Base-by-base conservation (phyloP, 352 stramenopile genomes). In the Pythium brachiatum region DNA sequence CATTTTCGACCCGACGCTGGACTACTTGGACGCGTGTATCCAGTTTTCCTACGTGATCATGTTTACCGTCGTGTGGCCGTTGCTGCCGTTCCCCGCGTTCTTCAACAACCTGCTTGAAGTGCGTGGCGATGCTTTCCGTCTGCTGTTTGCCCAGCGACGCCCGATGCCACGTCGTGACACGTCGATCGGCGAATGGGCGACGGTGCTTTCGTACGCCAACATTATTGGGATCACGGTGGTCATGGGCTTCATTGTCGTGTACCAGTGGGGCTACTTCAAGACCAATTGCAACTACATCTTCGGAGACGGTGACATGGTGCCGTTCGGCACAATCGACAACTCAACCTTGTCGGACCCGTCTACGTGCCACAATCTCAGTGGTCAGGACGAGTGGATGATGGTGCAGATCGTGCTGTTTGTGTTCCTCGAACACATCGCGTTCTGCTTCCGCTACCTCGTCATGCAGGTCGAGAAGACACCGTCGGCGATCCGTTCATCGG, bases 41-140 rank as follows among this genome's bases (percentile, higher is more conserved):
- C 88, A 96, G 70, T 93, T 96, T 55, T 94, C 86, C 7, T 96
- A 95, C 62, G 83, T 96, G 54, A 76, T 94, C 65, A 96, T 96
- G 88, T 96, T 96, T 57, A 95, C 86, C 4, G 86, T 92, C 9
- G 88, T 94, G 58, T 96, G 88, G 88, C 86, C 86, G n/a, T 63
- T 96, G 41, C 60, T 96, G 53, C 88, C 88, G 32, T 81, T 95
- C 39, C 84, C 86, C 23, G 88, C 88, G n/a, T 93, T 92, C 48
- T 69, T 91, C 58, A 93, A 94, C 60, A 94, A 94, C 54, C 44
- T 96, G n/a, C 57, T 96, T 13, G 86, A 95, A 69, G 84, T 95
- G 18, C 86, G 86, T 38, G 84, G 84, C 38, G 86, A 95, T 21
- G 86, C 86, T 3, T 94, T 94, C 60, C 84, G 84, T 0, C 68